A percentile compares a stretch with the other conserved stretches of the same genome.
phyloP scores from a whole-genome alignment of 2,329 filamentous ascomycete species.

The Teratosphaeriaceae sp. region DNA sequence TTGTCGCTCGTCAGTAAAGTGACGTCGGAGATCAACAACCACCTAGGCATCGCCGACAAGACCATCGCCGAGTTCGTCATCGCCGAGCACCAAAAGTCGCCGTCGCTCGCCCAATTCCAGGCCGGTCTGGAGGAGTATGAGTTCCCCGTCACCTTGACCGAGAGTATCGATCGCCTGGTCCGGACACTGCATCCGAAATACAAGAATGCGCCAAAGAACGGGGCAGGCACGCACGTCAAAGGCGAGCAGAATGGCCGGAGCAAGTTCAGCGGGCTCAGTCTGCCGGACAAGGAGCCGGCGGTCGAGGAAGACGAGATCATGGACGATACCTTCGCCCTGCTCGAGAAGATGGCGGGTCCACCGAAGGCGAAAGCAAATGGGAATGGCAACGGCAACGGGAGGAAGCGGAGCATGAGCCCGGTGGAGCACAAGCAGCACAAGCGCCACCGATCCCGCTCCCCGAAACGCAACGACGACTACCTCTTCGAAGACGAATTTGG shows the following conservation, averaged over 20 bases:
- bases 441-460: constrained; percentile 34
- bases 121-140: constrained; percentile 66
- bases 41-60: constrained; percentile 86
- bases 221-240: constrained; percentile 32
- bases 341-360: constrained; percentile 80
- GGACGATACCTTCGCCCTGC: constrained; percentile 84
- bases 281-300: constrained; percentile 67
- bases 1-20: constrained; percentile 93
- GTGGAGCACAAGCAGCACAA: constrained; percentile 35
- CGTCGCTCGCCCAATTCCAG: constrained; percentile 66
- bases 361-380: constrained; percentile 45
- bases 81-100: constrained; percentile 73
- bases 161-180: constrained; percentile 86
- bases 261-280: constrained; percentile 82
- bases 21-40: constrained; percentile 88
- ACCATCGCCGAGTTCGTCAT: constrained; percentile 96
- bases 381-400: constrained; percentile 36
- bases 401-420: constrained; percentile 56
- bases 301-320: constrained; percentile 51
- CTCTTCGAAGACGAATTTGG: constrained; percentile 57
- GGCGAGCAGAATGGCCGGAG: constrained; percentile 62
- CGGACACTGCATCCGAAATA: constrained; percentile 86
- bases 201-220: constrained; percentile 43
- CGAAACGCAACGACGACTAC: constrained; percentile 39
- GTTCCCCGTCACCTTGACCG: constrained; percentile 78